phyloP scores from a whole-genome alignment of 352 stramenopile species.

The Globisporangium cystogenes region DNA sequence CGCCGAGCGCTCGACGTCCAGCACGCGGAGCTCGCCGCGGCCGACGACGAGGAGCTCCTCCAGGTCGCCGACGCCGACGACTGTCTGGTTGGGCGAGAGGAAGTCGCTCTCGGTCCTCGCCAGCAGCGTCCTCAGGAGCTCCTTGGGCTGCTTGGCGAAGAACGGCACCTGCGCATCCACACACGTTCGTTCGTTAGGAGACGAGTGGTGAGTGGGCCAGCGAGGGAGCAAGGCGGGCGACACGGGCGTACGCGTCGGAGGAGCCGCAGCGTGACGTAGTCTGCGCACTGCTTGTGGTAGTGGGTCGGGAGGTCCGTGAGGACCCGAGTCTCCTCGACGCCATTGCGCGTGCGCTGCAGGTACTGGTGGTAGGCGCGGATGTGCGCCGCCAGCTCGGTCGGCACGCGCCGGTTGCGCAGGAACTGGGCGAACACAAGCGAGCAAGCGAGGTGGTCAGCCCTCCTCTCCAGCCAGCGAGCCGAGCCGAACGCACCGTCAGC shows the following conservation, averaged over 20 bases:
- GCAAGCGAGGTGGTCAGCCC: not conserved
- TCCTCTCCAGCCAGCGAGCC: not conserved
- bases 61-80: slow-evolving; percentile 8
- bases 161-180: slow-evolving; percentile 17
- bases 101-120: slow-evolving; percentile 17
- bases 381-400: slow-evolving; percentile 8
- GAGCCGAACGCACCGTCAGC: slow-evolving; percentile 9
- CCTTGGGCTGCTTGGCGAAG: slow-evolving; percentile 13
- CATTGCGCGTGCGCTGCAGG: slow-evolving; percentile 19
- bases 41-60: slow-evolving; percentile 17
- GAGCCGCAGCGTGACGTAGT: slow-evolving; percentile 14
- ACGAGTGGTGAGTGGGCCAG: too few species aligned
- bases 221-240: too few species aligned
- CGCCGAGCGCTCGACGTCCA: slow-evolving; percentile 8
- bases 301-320: slow-evolving; percentile 13
- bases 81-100: slow-evolving; percentile 14
- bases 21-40: slow-evolving; percentile 15
- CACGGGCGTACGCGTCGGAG: slow-evolving; percentile 8
- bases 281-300: slow-evolving; percentile 17
- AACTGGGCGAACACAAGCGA: slow-evolving; percentile 7
- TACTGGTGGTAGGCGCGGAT: slow-evolving; percentile 19
- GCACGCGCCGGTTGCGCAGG: slow-evolving; percentile 9
- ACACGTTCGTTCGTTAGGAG: too few species aligned
- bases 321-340: slow-evolving; percentile 16
- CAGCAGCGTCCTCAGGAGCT: slow-evolving; percentile 15